These are phyloP conservation scores for Shiraia sp. DNA, from an alignment of 2,329 filamentous ascomycete species.

Conservation along the genomic window DNA sequence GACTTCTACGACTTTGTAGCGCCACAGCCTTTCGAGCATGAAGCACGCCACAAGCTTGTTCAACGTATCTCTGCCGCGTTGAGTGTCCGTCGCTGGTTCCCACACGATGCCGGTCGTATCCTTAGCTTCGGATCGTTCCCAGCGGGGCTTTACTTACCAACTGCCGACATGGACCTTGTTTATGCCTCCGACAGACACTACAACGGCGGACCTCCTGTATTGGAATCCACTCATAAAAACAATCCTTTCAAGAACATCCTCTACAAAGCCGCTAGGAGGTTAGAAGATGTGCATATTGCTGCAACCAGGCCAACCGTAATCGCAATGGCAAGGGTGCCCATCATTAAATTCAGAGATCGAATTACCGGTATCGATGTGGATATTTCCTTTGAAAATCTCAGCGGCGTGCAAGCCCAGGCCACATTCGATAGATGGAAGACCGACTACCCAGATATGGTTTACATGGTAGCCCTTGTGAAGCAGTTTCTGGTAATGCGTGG, in stretches of 20 bases:
- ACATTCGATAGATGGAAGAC: conserved; percentile 82
- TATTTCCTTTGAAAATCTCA: conserved; percentile 90
- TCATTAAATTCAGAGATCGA: conserved; percentile 87
- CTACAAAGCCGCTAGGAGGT: conserved; percentile 63
- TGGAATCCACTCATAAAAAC: conserved; percentile 40
- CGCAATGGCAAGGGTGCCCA: conserved; percentile 76
- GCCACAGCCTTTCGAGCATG: conserved; percentile 76
- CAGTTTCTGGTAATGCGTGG: conserved; percentile 89
- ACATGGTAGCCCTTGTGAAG: conserved; percentile 85
- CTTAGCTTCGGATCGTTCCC: conserved; percentile 91
- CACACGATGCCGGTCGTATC: conserved; percentile 58
- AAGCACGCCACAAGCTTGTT: conserved; percentile 73
- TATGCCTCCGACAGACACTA: conserved; percentile 68
- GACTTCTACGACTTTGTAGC: conserved; percentile 87
- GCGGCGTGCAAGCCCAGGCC: conserved; percentile 76
- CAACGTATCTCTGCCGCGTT: conserved; percentile 67
- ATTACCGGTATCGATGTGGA: conserved; percentile 82
- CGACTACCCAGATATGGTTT: conserved; percentile 81
- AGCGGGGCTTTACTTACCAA: conserved; percentile 73
- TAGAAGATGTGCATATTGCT: conserved; percentile 60
- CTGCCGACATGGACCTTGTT: conserved; percentile 93
- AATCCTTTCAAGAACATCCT: conserved; percentile 59
- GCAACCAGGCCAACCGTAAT: conserved; percentile 68
- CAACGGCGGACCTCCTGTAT: conserved; percentile 52
- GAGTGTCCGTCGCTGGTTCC: conserved; percentile 28